Percentiles rank a stretch among this genome's conserved stretches.
Conservation (phyloP, 345 rosid species). For the Pseudoturritis turrita region DNA sequence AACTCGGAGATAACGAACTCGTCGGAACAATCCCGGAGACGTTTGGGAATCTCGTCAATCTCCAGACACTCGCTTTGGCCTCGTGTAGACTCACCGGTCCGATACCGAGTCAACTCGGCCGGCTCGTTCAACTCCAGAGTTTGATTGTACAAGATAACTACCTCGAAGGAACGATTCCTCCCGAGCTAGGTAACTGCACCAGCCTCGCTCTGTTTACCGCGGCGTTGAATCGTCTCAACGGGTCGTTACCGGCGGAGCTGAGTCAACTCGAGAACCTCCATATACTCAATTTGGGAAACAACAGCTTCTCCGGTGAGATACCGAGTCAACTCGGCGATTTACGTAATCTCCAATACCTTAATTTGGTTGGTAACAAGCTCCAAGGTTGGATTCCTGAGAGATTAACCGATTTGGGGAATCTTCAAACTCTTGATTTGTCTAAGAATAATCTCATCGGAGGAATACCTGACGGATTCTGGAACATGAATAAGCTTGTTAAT, state of each 20-base stretch:
- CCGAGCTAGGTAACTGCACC: constrained; percentile 43
- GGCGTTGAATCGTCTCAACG: constrained; percentile 64
- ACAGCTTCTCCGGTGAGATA: constrained; percentile 61
- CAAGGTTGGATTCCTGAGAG: constrained; percentile 54
- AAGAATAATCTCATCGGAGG: constrained; percentile 61
- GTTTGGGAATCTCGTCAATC: constrained; percentile 56
- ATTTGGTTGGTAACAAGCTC: constrained; percentile 51
- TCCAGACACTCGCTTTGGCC: constrained; percentile 55
- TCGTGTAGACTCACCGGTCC: constrained; percentile 63
- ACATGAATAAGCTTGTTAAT: constrained; percentile 39
- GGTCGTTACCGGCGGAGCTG: constrained; percentile 50
- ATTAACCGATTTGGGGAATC: constrained; percentile 48
- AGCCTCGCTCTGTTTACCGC: constrained; percentile 49
- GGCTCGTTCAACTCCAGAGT: constrained; percentile 41
- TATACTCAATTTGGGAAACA: constrained; percentile 62
- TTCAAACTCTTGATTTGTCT: constrained; percentile 60
- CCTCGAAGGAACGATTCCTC: constrained; percentile 62
- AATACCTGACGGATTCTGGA: constrained; percentile 37
- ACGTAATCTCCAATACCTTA: constrained; percentile 49
- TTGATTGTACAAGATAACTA: constrained; percentile 57
- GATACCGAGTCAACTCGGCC: constrained; percentile 75
- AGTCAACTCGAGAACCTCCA: constrained; percentile 52
- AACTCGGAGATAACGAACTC: constrained; percentile 63
- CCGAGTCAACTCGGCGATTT: constrained; percentile 60
- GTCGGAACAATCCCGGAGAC: constrained; percentile 49